Evolutionary conservation across 2,329 filamentous ascomycete species (phyloP), one percentile per base, ranked within the genome.

Genomic region (Trichoderma breve): DNA sequence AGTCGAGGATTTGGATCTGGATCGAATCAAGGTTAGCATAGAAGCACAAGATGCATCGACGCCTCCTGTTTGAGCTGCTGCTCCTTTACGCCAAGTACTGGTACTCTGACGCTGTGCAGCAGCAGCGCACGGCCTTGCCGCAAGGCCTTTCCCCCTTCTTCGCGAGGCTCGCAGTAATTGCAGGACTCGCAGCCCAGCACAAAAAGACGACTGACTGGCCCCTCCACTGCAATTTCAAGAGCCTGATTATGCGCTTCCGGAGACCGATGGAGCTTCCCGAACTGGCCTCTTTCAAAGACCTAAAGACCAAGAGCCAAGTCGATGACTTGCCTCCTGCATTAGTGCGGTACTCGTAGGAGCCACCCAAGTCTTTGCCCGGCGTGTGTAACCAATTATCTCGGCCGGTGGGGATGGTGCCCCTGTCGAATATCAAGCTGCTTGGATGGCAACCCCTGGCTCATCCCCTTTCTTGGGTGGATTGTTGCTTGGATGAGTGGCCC

Each of bases 301-400:
- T 5, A 62, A 51, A 64, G 51, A 24, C 24, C 68, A 57, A 58
- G 28, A 58, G 60, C 60, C 68, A 71, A 66, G 53, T 60, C 47
- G 69, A 58, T 58, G 69, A 66, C 61, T 66, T 65, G 68, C 68
- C 68, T 71, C 61, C 60, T 71, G 69, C 69, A 71, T 71, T 71
- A 71, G 69, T 66, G 69, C 55, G 28, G n/a, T 70, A 70, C 66
- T 32, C 28, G 53, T 28, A 32, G 24, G 39, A 61, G 36, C 55
- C 53, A 30, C 18, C 24, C 39, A 28, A 15, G 60, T 26, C 53
- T 30, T 18, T 34, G 60, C 28, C 51, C n/a, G 53, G 51, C 36
- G 51, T 51, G 43, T 47, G 69, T 71, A 65, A 60, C 69, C 51
- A 51, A 47, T 58, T 66, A 71, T 71, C 69, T 65, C 62, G 61